Conservation (phyloP, 345 rosid species). For the Melastoma malabathricum region DNA sequence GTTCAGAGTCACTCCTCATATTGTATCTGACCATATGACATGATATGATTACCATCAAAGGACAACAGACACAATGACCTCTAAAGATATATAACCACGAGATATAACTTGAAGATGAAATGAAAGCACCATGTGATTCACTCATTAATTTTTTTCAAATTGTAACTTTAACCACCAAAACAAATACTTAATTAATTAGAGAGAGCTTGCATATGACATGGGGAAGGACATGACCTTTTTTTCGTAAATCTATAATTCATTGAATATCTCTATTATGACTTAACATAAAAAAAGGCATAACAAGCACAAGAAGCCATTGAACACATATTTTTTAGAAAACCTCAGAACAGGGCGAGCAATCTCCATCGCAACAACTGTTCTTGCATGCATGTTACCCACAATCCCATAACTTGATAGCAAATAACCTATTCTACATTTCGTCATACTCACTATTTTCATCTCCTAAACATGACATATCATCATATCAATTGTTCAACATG, state of each 20-base stretch:
- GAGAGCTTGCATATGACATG: constrained; percentile 67
- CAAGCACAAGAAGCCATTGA: not conserved
- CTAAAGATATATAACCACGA: constrained; percentile 29
- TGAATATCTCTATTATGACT: constrained; percentile 2
- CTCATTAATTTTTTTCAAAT: not conserved
- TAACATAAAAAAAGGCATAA: constrained; percentile 1
- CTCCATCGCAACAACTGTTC: constrained; percentile 88
- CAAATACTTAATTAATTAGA: not conserved
- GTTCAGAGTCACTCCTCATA: constrained; percentile 51
- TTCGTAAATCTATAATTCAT: constrained; percentile 50
- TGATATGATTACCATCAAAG: constrained; percentile 76
- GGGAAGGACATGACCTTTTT: constrained; percentile 73
- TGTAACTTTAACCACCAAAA: not conserved
- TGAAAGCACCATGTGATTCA: no score
- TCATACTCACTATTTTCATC: constrained; percentile 7
- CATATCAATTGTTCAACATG: not conserved
- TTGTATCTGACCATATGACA: constrained; percentile 71
- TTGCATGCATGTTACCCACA: constrained; percentile 88
- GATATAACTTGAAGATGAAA: not conserved
- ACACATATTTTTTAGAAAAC: constrained; percentile 13
- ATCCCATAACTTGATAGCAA: constrained; percentile 93
- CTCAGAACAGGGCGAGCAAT: constrained; percentile 87
- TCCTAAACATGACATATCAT: constrained; percentile 7
- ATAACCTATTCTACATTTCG: constrained; percentile 51
- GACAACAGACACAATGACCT: constrained; percentile 94